phyloP scores from a whole-genome alignment of 306 rosid genomes.

The Mimosa bimucronata region DNA sequence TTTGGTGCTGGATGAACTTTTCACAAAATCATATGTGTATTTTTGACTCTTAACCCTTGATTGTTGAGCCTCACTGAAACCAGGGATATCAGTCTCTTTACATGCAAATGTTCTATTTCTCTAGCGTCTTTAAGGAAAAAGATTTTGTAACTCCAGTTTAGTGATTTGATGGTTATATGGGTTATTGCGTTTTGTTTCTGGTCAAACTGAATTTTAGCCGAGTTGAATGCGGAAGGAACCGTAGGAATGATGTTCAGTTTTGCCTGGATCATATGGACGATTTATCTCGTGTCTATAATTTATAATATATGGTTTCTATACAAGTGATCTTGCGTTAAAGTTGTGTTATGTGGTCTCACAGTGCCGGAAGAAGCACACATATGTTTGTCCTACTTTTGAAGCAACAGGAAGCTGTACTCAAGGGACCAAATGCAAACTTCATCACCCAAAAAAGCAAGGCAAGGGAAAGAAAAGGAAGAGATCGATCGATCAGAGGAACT shows the following conservation, averaged over 20 bases:
- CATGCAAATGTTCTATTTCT: conserved; percentile 8
- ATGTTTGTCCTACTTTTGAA: conserved; percentile 77
- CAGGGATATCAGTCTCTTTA: conserved; percentile 9
- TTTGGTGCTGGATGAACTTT: too few relatives aligned
- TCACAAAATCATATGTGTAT: too few relatives aligned
- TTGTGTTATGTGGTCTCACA: conserved; percentile 41
- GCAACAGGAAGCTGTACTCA: conserved; percentile 77
- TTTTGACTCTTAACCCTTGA: too few relatives aligned
- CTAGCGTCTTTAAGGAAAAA: background rate
- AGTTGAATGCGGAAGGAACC: background rate
- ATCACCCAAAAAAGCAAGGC: conserved; percentile 70
- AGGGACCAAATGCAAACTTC: conserved; percentile 84
- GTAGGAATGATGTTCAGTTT: conserved; percentile 17
- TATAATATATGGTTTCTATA: background rate
- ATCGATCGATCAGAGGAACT: conserved; percentile 44
- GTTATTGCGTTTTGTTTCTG: background rate
- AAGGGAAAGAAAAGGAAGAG: conserved; percentile 71
- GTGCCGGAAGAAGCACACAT: conserved; percentile 98
- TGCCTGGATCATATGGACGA: background rate
- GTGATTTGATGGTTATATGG: background rate
- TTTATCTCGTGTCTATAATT: background rate
- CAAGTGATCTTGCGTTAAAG: background rate
- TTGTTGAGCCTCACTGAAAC: background rate
- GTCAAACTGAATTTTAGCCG: background rate
- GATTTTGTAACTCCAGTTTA: background rate